These are phyloP conservation scores for Termitomyces sp. DNA, from an alignment of 768 basidiomycete genomes.

Conservation along the genomic window DNA sequence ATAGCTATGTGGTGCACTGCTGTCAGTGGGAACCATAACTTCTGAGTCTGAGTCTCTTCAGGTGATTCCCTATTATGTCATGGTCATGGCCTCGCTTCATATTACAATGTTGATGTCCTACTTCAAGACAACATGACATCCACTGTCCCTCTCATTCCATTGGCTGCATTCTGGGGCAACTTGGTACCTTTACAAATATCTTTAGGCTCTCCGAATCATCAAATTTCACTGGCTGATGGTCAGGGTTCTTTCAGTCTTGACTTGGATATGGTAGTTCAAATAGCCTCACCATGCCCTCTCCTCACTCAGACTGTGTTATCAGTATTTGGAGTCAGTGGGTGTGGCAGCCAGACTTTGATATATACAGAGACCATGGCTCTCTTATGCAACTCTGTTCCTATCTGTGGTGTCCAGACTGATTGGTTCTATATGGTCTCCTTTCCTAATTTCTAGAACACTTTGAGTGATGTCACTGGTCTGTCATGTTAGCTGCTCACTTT, in stretches of 20 bases:
- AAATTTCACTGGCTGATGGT: neutral
- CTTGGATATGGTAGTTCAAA: too few species aligned
- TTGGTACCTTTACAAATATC: neutral
- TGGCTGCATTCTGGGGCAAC: neutral
- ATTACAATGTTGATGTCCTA: neutral
- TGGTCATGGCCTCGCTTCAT: neutral
- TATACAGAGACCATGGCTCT: slow-evolving; percentile 37
- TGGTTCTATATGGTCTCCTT: slow-evolving; percentile 41
- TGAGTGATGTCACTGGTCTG: slow-evolving; percentile 43
- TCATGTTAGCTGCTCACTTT: neutral
- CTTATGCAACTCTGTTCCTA: slow-evolving; percentile 20
- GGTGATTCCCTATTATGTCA: neutral
- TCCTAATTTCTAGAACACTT: slow-evolving; percentile 47
- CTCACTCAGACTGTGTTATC: slow-evolving; percentile 39
- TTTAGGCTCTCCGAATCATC: neutral
- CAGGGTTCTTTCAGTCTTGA: slow-evolving; percentile 31
- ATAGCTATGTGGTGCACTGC: too few species aligned
- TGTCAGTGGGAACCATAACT: too few species aligned
- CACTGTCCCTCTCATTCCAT: neutral
- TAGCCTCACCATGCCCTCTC: slow-evolving; percentile 42
- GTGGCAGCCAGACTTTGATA: slow-evolving; percentile 24
- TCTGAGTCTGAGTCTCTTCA: too few species aligned
- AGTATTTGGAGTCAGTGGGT: slow-evolving; percentile 36
- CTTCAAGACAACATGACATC: neutral
- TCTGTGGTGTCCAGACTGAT: slow-evolving; percentile 13